Base-by-base conservation (phyloP, 768 basidiomycete species). In the Cyclocybe aegerita region DNA sequence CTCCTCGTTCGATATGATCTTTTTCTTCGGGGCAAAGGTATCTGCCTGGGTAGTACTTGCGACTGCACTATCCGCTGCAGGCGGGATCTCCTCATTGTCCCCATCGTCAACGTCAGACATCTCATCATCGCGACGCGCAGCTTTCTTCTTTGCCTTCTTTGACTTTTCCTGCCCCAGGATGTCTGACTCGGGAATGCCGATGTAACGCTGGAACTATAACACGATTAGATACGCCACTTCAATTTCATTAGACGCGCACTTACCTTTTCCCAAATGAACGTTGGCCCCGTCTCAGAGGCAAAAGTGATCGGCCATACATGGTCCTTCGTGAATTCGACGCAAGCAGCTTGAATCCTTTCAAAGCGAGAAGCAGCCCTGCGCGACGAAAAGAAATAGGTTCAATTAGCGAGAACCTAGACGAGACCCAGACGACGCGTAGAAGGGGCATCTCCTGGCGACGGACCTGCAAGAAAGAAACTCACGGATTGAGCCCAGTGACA, bases 241-340 rank as follows among this genome's bases (percentile, higher is more conserved):
- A 31, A 48, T 12, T 30, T 39, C 7, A 23, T 4, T 29, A 1
- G 17, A 36, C 14, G 14, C 35, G 45, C 36, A 59, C 66, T 11
- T 60, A 88, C 88, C 65, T 83, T 79, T 54, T 89, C 84, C 83
- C 86, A 91, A 11, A 85, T 68, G 36, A 69, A 65, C 38, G 62
- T 60, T 8, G 75, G 67, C n/a, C 72, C 71, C 9, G 68, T 69
- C 45, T 68, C 65, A n/a, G 57, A 59, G 30, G 31, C 60, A 38
- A 37, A 58, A 52, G 35, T 62, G 50, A 50, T 12, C 2, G 78
- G 77, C 76, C 77, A 78, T 3, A 60, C 50, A 9, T 74, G 62
- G 29, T 68, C 67, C 40, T 53, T 66, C 30, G 66, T 70, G 56
- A 90, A 90, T 50, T 88, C 85, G 2, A 57, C 51, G 2, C 81